Conservation (phyloP, 371 early-diverging fungal genomes). For the Entomophthora muscae region DNA sequence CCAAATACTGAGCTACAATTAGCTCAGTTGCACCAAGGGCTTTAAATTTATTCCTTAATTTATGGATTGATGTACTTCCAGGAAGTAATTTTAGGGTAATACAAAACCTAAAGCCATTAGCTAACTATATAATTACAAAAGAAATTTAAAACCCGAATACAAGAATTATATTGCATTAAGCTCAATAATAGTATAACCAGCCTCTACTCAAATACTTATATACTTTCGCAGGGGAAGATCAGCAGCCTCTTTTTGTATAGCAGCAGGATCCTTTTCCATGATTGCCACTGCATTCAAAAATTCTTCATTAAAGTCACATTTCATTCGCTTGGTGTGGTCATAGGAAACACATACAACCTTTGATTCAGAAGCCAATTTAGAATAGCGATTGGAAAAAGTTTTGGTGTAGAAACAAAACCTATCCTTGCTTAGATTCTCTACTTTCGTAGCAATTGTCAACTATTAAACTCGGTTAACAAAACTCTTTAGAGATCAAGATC, state of each 20-base stretch:
- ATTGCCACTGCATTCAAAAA: not conserved
- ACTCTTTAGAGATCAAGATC: not conserved
- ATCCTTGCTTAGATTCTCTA: slow-evolving; percentile 4
- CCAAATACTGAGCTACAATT: too few species aligned
- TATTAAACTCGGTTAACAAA: not conserved
- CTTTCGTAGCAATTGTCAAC: slow-evolving; percentile 9
- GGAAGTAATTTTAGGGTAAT: too few species aligned
- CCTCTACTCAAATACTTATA: too few species aligned
- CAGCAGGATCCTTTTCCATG: slow-evolving; percentile 2
- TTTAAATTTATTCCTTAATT: too few species aligned
- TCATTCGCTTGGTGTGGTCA: not conserved
- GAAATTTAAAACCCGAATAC: too few species aligned
- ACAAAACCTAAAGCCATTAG: too few species aligned
- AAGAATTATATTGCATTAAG: too few species aligned
- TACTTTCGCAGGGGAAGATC: not conserved
- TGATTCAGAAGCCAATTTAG: slow-evolving; percentile 7
- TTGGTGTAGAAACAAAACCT: slow-evolving; percentile 7
- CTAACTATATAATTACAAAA: too few species aligned
- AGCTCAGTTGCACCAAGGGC: too few species aligned
- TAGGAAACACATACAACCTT: slow-evolving; percentile 6
- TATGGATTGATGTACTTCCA: too few species aligned
- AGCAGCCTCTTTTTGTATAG: not conserved
- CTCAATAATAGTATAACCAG: too few species aligned
- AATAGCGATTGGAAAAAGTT: not conserved
- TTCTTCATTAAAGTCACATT: slow-evolving; percentile 2